Evolutionary conservation across 2,329 filamentous ascomycete genomes (phyloP), one percentile per base, ranked within the genome.

Genomic region (Apiospora kogelbergensis): DNA sequence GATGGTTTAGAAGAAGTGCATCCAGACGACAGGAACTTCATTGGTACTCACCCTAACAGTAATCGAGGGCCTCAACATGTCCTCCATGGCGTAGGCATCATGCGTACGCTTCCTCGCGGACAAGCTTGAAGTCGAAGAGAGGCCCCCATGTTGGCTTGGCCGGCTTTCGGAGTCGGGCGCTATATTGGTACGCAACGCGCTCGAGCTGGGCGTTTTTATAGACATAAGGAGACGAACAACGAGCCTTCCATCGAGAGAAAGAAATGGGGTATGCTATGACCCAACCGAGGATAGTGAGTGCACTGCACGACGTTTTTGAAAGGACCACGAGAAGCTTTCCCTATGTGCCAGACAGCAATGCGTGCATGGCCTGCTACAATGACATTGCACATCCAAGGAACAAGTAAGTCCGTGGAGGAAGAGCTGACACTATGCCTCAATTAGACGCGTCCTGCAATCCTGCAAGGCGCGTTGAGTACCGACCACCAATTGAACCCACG

Each of bases 41-140:
- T 60, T 37, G 42, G 37, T 33, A 73, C 79, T 26, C 72, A 87
- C 87, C 82, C 85, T 87, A 74, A 89, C 77, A 41, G 84, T 80
- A 71, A 89, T 83, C n/a, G 82, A 78, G 6, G 84, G 79, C 70
- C 82, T 85, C 37, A 89, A 80, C 9, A 89, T 79, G 53, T 86
- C 81, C 66, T 84, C 84, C 76, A 85, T 84, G 77, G 87, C 78
- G 53, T 78, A 77, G 17, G 78, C 78, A 42, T 79, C 78, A 67
- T 80, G 78, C 71, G 81, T 83, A 69, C 75, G 79, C 73, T 79
- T 80, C 67, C 71, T 76, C 63, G 71, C 70, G 11, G 76, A 76
- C 17, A 80, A 75, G 40, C 75, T 67, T 24, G 68, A 26, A 64
- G 63, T 7, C 40, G 40, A 42, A 42, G 40, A 41, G 63, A 44